Base-by-base conservation (phyloP, 1,284 basidiomycete species). In the Trichosporon coremiiforme region DNA sequence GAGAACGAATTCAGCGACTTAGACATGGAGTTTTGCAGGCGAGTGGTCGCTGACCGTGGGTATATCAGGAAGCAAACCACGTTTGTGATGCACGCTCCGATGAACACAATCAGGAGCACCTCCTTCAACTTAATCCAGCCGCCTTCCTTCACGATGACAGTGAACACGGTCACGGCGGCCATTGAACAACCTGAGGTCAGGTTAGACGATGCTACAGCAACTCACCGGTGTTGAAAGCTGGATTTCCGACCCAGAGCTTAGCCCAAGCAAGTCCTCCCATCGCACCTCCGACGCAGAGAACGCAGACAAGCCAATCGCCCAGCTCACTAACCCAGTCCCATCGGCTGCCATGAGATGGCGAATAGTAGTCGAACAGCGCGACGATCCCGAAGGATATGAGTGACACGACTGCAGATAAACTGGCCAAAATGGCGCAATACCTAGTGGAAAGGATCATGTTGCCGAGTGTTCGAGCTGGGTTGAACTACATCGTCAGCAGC, bases 121-220 rank as follows among this genome's bases (percentile, higher is more conserved):
- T 90, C 88, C 47, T 91, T 81, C 3, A 94, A 87, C 0, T 89
- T 91, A 53, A 90, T 85, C 47, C 91, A 78, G 6, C 91, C 92
- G 17, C 95, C 96, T 84, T 98, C 95, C 78, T 94, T 95, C 72
- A 97, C 90, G 47, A 98, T 86, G 7, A 95, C 92, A 35, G 91
- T 87, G 76, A 93, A 94, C 29, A 95, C 86, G 29, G 93, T 90
- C 63, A 96, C 93, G 0, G 91, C 88, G 0, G 90, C 91, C 93
- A 96, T 95, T 65, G 92, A 95, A 77, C 92, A 94, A 4, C 93
- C 94, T 91, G 73, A 67, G 45, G 64, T 68, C 38, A 69, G 66
- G 22, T 53, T 6, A 6, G 15, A 1, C 6, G 20, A 4, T 35
- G 22, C 29, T 7, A 6, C n/a, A n/a, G 4, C 4, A 7, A 76